Conservation (phyloP, 208 protist species). For the Acanthamoeba triangularis region DNA sequence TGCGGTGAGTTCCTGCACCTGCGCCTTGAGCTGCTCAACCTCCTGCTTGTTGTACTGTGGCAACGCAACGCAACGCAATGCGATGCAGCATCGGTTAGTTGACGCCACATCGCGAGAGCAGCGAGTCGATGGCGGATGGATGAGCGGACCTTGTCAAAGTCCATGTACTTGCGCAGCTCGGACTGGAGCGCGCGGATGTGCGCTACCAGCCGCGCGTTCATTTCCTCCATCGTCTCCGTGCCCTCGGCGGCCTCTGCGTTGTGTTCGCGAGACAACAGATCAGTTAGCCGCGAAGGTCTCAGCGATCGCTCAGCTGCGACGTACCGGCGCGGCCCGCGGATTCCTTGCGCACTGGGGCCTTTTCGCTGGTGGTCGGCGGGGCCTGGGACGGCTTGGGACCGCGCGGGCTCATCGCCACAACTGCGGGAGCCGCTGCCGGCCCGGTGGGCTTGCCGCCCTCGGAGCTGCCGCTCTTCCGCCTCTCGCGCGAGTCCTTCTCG, state of each 20-base stretch:
- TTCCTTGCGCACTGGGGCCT: background rate
- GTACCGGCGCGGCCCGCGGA: no score
- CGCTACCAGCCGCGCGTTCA: constrained; percentile 27
- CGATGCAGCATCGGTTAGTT: no score
- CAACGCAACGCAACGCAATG: background rate
- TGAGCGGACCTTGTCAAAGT: background rate
- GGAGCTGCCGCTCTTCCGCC: background rate
- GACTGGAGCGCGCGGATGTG: constrained; percentile 25
- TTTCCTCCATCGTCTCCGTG: constrained; percentile 13
- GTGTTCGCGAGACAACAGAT: background rate
- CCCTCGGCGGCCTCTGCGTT: background rate
- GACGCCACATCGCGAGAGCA: background rate
- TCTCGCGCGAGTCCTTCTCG: background rate
- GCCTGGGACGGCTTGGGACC: background rate
- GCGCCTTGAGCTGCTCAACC: background rate
- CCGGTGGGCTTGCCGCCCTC: background rate
- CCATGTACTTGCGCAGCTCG: constrained; percentile 64
- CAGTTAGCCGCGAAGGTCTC: background rate
- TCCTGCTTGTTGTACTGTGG: background rate
- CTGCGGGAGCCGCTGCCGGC: no score
- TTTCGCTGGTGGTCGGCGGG: background rate
- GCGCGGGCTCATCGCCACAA: background rate
- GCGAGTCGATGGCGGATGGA: background rate
- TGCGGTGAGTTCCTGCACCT: background rate
- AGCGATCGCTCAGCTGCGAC: background rate